Base-by-base conservation (phyloP, 352 stramenopile genomes). In the Pythium rishiriense region DNA sequence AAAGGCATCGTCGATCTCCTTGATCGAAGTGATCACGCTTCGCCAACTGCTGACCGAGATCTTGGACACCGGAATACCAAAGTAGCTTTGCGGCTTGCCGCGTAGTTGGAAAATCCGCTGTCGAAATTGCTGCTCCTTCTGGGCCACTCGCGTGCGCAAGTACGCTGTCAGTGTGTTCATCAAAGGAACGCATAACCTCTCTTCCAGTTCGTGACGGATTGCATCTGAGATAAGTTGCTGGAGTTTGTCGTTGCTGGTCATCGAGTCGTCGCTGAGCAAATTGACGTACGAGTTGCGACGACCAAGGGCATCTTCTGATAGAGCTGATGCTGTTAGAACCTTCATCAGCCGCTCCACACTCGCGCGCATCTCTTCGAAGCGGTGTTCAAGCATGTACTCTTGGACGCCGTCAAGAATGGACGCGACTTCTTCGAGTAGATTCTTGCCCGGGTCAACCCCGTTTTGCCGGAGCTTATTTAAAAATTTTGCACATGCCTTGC, bases 371-470 rank as follows among this genome's bases (percentile, higher is more conserved):
- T 94, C 86, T 28, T 90, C 81, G 50, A 82, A 92, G 0, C 86
- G 83, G 49, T 94, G 84, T 59, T 93, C 82, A 3, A 94, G 78
- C 86, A 94, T 94, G 42, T 94, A 93, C 64, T 91, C 82, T 65
- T 94, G 86, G 10, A 94, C 81, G 37, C 74, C 82, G 49, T 94
- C 86, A 31, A 94, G 75, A 54, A 93, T 87, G 10, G 88, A 78
- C 7, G 82, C 86, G 14, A 93, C 76, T 56, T 90, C 82, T 55
- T 94, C 76, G 11, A 94, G 53, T 33, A 90, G 39, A 52, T 86
- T 87, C 57, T 81, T 83, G 21, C 73, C 69, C 11, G 68, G 62
- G 15, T 78, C 80, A 0, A 79, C 73, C 17, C 72, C 72, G 52
- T 68, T 79, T 11, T 74, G 67, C 47, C 73, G 76, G 47, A 87